Evolutionary conservation across 2,329 filamentous ascomycete species (phyloP).

Genomic region (Zelopaecilomyces penicillatus): DNA sequence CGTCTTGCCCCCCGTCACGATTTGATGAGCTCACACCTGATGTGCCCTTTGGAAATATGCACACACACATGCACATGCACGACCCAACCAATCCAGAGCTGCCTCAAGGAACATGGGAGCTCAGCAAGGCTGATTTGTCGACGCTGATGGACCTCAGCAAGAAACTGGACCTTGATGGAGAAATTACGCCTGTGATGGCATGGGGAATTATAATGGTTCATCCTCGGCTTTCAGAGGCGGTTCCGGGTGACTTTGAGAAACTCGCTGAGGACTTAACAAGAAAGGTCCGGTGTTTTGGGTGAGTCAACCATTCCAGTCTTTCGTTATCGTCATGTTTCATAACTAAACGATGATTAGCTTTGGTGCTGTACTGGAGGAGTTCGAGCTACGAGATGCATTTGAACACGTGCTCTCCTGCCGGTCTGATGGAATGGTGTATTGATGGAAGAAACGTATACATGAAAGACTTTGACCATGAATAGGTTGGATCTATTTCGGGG

Average conservation of each 20-base stretch:
- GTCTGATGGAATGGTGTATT: conserved; percentile 12
- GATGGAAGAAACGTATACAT: background rate
- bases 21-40: conserved; percentile 41
- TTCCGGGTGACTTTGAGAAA: conserved; percentile 57
- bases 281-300: conserved; percentile 93
- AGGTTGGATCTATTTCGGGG: too few species aligned
- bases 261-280: conserved; percentile 65
- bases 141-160: conserved; percentile 80
- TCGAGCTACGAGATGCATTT: conserved; percentile 69
- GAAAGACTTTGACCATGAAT: too few species aligned
- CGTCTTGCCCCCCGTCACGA: conserved; percentile 70
- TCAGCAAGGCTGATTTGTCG: conserved; percentile 66
- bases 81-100: conserved; percentile 18
- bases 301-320: conserved; percentile 27
- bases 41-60: conserved; percentile 43
- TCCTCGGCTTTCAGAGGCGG: conserved; percentile 59
- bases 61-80: conserved; percentile 24
- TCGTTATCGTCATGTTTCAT: too few species aligned
- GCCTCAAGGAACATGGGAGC: conserved; percentile 68
- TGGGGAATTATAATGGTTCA: conserved; percentile 75
- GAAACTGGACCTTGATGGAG: conserved; percentile 73
- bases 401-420: conserved; percentile 44
- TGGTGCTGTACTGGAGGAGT: conserved; percentile 56
- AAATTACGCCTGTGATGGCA: conserved; percentile 93
- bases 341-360: conserved; percentile 33